Evolutionary conservation across 345 rosid species (phyloP), one percentile per base, ranked within the genome.

Genomic region (Kernera saxatilis): DNA sequence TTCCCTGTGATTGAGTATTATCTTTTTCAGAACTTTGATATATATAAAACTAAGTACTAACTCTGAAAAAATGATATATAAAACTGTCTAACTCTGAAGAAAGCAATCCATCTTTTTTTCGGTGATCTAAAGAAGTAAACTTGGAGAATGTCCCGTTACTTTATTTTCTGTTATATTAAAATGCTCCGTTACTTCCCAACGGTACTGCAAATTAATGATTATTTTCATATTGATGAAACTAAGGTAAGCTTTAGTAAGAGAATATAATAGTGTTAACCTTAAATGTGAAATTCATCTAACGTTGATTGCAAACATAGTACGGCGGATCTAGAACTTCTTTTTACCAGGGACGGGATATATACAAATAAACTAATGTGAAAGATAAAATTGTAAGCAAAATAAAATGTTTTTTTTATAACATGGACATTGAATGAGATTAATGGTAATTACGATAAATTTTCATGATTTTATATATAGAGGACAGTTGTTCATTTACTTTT

Each of bases 231-330:
- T n/a, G 5, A 58, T 25, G 43, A 56, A 44, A 26, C 17, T 36
- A 6, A 27, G 8, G n/a, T 32, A 30, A 18, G 49, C 19, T 45
- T 43, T 5, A n/a, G 54, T 44, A 49, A 17, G 15, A 27, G 36
- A 9, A 22, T 7, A 52, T 27, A 61, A 40, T 22, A 61, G 30
- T n/a, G 48, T 51, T 29, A 71, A 40, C 11, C 25, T 40, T 52
- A 54, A 8, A 33, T 41, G 14, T 71, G 63, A 41, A 57, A 61
- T 62, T 61, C 35, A 71, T 60, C n/a, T n/a, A n/a, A n/a, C n/a
- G n/a, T n/a, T n/a, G n/a, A n/a, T n/a, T n/a, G n/a, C n/a, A n/a
- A n/a, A n/a, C n/a, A n/a, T n/a, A n/a, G n/a, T n/a, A n/a, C n/a
- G n/a, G n/a, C n/a, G n/a, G n/a, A n/a, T n/a, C n/a, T n/a, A n/a